phyloP scores from a whole-genome alignment of 148 eudicot genomes.

The Fagopyrum homotropicum region DNA sequence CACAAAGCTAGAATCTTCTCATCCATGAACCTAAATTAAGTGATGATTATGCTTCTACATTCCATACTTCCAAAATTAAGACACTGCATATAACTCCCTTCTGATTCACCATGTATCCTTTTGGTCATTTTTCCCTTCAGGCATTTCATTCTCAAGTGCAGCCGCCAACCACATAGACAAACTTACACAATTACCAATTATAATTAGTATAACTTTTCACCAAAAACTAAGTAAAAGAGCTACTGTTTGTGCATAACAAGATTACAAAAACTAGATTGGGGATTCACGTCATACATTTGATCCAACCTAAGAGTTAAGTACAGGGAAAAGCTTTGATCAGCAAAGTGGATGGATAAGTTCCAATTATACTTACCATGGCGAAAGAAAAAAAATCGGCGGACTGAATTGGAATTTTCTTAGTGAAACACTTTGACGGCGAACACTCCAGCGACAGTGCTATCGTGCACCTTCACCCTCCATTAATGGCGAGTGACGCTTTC shows the following conservation, averaged over 20 bases:
- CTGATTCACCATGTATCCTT: neutral
- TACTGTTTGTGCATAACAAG: neutral
- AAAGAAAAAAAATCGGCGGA: neutral
- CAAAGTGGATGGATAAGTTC: too few relatives aligned
- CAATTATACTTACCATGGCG: neutral
- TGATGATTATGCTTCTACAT: neutral
- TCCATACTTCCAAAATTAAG: neutral
- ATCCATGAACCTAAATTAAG: neutral
- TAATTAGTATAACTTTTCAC: neutral
- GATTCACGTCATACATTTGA: too few relatives aligned
- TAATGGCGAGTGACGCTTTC: neutral
- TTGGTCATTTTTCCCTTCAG: neutral
- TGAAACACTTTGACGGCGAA: neutral
- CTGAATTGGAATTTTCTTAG: neutral
- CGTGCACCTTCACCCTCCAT: neutral
- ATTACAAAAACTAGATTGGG: neutral
- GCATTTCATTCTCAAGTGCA: neutral
- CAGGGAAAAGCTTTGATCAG: too few relatives aligned
- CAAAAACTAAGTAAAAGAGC: neutral
- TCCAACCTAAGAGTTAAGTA: too few relatives aligned
- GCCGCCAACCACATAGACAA: neutral
- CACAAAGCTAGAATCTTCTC: neutral
- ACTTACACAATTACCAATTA: neutral
- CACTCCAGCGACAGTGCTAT: neutral
- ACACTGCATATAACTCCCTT: too few relatives aligned